These are phyloP conservation scores for Smittium mucronatum DNA, from an alignment of 371 early-diverging fungal species.

Conservation along the genomic window DNA sequence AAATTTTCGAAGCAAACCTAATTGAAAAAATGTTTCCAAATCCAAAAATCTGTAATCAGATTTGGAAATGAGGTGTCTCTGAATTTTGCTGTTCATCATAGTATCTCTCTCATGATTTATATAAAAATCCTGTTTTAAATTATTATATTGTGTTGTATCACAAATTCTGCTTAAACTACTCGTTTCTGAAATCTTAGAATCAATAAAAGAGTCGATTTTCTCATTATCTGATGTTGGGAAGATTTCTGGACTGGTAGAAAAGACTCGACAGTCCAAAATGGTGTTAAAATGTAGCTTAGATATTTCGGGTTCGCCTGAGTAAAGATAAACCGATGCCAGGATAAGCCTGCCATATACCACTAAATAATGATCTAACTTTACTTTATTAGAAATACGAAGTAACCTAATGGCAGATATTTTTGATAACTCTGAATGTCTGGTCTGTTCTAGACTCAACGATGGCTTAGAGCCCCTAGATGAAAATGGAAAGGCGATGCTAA, in stretches of 20 bases:
- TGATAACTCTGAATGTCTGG: not conserved
- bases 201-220: not conserved
- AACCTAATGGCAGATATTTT: not conserved
- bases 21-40: not conserved
- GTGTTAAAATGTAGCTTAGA: not conserved
- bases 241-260: not conserved
- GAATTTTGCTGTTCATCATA: not conserved
- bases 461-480: conserved; percentile 13
- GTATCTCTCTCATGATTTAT: not conserved
- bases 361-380: conserved; percentile 1
- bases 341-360: not conserved
- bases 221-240: not conserved
- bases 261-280: not conserved
- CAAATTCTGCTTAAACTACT: not conserved
- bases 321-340: not conserved
- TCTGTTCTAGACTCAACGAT: not conserved
- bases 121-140: not conserved
- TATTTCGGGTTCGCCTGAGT: not conserved
- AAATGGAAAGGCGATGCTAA: conserved; percentile 14
- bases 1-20: not conserved
- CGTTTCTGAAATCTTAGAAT: not conserved
- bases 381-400: not conserved
- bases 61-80: not conserved
- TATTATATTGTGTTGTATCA: not conserved
- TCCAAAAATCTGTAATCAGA: not conserved